A percentile compares a stretch with the other conserved stretches of the same genome.
phyloP scores from a whole-genome alignment of 805 yeast species.

The Saturnispora zaruensis region DNA sequence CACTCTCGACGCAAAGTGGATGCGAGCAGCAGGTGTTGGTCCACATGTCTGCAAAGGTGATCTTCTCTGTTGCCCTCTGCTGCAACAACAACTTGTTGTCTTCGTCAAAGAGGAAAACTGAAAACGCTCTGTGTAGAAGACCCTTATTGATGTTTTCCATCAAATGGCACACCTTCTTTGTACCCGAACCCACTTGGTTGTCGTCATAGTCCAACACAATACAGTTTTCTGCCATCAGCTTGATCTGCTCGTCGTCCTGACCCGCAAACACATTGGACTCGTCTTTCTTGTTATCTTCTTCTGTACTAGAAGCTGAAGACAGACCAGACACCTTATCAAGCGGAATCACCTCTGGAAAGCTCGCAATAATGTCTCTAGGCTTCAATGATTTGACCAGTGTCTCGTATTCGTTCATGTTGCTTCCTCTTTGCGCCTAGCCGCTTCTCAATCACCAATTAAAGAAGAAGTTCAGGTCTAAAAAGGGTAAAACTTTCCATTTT shows the following conservation, averaged over 20 bases:
- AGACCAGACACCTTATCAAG: constrained; percentile 52
- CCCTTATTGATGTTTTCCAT: constrained; percentile 85
- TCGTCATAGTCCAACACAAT: constrained; percentile 88
- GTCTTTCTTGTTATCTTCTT: constrained; percentile 24
- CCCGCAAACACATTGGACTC: constrained; percentile 53
- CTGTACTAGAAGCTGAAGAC: constrained; percentile 32
- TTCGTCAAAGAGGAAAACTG: constrained; percentile 84
- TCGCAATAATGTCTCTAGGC: constrained; percentile 40
- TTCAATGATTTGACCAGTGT: constrained; percentile 45
- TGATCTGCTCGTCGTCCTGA: constrained; percentile 89
- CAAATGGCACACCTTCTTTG: constrained; percentile 82
- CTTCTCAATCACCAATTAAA: not conserved
- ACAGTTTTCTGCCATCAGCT: constrained; percentile 93
- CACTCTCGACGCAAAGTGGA: constrained; percentile 78
- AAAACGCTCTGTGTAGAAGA: constrained; percentile 88
- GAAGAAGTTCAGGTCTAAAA: not conserved
- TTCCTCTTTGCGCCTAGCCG: not conserved
- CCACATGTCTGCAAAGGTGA: constrained; percentile 96
- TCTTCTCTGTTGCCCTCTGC: constrained; percentile 93
- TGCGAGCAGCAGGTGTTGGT: constrained; percentile 99
- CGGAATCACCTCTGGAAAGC: constrained; percentile 65
- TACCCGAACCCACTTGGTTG: constrained; percentile 82
- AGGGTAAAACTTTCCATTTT: not conserved
- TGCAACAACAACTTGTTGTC: constrained; percentile 74
- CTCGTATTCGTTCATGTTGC: constrained; percentile 30